phyloP scores from a whole-genome alignment of 306 rosid species.

The Pterocarpus macrocarpus region DNA sequence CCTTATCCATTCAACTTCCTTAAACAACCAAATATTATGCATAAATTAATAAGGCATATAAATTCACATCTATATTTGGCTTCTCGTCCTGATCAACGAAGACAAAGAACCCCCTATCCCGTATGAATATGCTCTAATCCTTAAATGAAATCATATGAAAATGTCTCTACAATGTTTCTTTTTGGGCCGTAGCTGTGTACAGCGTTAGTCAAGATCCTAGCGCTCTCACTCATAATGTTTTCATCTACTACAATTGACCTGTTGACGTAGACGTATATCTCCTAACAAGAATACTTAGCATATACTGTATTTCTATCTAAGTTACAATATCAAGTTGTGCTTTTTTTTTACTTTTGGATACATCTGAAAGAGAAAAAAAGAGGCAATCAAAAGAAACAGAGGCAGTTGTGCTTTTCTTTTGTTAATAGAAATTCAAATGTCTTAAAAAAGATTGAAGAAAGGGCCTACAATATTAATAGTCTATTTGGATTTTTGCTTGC shows the following conservation, averaged over 20 bases:
- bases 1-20: not conserved
- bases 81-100: not conserved
- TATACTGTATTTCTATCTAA: not conserved
- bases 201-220: not conserved
- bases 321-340: not conserved
- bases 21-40: not conserved
- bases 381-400: too few species aligned
- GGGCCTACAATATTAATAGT: not conserved
- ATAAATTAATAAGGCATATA: not conserved
- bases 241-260: not conserved
- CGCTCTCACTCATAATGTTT: not conserved
- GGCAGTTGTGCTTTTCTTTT: not conserved
- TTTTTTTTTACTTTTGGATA: not conserved
- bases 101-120: not conserved
- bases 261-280: slow-evolving; percentile 26
- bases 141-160: not conserved
- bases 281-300: not conserved
- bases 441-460: not conserved
- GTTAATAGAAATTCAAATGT: not conserved
- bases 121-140: not conserved
- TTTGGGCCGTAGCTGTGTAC: not conserved
- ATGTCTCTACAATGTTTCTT: not conserved
- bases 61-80: not conserved
- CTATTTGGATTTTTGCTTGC: not conserved
- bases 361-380: too few species aligned